Evolutionary conservation across 495 filamentous ascomycete genomes (phyloP).

Genomic region (Trichodelitschia bisporula): DNA sequence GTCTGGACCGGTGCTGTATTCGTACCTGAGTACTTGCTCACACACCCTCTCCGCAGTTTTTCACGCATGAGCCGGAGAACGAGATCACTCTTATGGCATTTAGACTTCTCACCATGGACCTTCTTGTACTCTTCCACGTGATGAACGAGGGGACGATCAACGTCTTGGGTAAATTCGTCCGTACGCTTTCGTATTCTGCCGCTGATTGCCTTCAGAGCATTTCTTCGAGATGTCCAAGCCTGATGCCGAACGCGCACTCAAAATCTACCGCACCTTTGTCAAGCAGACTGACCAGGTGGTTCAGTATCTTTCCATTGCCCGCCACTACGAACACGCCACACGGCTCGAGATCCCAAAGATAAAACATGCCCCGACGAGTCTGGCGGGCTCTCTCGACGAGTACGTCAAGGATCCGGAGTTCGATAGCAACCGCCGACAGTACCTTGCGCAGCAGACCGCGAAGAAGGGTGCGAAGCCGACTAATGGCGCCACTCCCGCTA

Average conservation of each 20-base stretch:
- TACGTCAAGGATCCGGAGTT: slow-evolving; percentile 93
- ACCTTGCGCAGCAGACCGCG: slow-evolving; percentile 60
- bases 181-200: neutral
- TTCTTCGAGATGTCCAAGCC: slow-evolving; percentile 96
- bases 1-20: slow-evolving; percentile 13
- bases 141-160: slow-evolving; percentile 98
- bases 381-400: slow-evolving; percentile 75
- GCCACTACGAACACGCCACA: slow-evolving; percentile 76
- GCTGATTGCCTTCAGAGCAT: slow-evolving; percentile 35
- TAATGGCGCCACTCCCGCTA: slow-evolving; percentile 10
- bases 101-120: slow-evolving; percentile 68
- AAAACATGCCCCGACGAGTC: slow-evolving; percentile 84
- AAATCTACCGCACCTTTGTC: slow-evolving; percentile 83
- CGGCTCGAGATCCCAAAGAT: slow-evolving; percentile 87
- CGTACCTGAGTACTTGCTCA: slow-evolving; percentile 6
- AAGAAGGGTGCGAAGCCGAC: slow-evolving; percentile 23
- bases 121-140: slow-evolving; percentile 76
- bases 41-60: slow-evolving; percentile 30
- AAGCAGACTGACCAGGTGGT: slow-evolving; percentile 85
- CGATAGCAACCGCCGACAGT: slow-evolving; percentile 79
- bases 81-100: slow-evolving; percentile 97
- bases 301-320: slow-evolving; percentile 62
- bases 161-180: slow-evolving; percentile 54
- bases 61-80: slow-evolving; percentile 78
- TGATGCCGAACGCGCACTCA: slow-evolving; percentile 77